Base-by-base conservation (phyloP, 257 asterid genomes). In the Lycium ferocissimum region DNA sequence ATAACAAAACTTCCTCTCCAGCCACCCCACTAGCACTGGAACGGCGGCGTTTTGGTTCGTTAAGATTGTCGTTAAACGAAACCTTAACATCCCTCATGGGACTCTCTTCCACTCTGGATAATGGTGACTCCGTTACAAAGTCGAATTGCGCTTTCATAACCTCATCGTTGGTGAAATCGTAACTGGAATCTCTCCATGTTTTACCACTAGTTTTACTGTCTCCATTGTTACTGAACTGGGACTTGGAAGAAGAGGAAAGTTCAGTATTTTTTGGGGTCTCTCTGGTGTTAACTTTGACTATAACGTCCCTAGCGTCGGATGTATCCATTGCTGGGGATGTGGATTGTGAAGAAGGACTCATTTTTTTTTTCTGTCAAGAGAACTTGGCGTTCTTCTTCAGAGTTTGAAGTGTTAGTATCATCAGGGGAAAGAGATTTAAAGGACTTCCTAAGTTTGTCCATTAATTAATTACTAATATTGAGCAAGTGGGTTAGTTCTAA, bases 1-100 rank as follows among this genome's bases (percentile, higher is more conserved):
- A 89, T 9, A 86, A 54, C 17, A 92, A 82, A 14, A 93, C 92
- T 86, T 93, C 98, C 10, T 89, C 94, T 84, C 14, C 76, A 43
- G 83, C 69, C 37, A 3, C 59, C 80, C 85, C 85, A 65, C 88
- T 85, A 6, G 81, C 93, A 59, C 80, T 89, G 67, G 97, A 94
- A 47, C 92, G 89, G 57, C 92, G 94, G 26, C 86, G 88, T 9
- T 85, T 85, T 83, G 88, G 76, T 13, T 56, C n/a, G 61, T 56
- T 59, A 57, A 56, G 18, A 51, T 57, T 73, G 61, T 88, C 92
- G 78, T 86, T 86, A 61, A 89, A 89, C 10, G 93, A 91, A 14
- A 94, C 93, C 9, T 92, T 90, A 61, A 88, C 88, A 1, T 85
- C 96, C 72, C 17, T 22, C 59, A 61, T 43, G 8, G 94, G 91